These are phyloP conservation scores for Paraphoma chrysanthemicola DNA, from an alignment of 2,329 filamentous ascomycete genomes.

Conservation along the genomic window DNA sequence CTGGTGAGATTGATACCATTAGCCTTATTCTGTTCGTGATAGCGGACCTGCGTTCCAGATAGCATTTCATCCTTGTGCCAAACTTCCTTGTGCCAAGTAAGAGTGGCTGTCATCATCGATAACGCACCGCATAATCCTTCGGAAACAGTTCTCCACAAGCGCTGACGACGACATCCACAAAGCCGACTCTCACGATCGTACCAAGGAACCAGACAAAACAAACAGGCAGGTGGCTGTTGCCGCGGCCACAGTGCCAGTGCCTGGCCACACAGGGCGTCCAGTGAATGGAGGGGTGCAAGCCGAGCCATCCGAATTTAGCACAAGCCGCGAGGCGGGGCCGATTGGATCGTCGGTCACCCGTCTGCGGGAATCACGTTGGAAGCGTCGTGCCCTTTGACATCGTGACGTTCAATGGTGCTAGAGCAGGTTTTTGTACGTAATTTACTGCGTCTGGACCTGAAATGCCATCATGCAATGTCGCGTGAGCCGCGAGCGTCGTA, in stretches of 20 bases:
- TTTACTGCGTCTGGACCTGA: slow-evolving; percentile 14
- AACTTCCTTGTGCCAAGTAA: too few relatives aligned
- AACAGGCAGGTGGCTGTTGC: slow-evolving; percentile 27
- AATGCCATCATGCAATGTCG: slow-evolving; percentile 31
- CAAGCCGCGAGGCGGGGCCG: slow-evolving; percentile 20
- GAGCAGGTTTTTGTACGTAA: slow-evolving; percentile 31
- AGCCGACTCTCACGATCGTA: slow-evolving; percentile 5
- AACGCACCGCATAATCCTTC: not conserved
- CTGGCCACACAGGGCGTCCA: slow-evolving; percentile 12
- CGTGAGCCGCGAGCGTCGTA: slow-evolving; percentile 4
- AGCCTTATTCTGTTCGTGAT: not conserved
- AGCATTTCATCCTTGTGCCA: too few relatives aligned
- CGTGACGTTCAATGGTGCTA: slow-evolving; percentile 33
- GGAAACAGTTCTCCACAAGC: not conserved
- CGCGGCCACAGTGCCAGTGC: slow-evolving; percentile 2
- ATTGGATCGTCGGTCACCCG: slow-evolving; percentile 32
- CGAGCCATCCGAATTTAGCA: slow-evolving; percentile 27
- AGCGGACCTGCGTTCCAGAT: not conserved
- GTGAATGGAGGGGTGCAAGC: slow-evolving; percentile 17
- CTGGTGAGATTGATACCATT: not conserved
- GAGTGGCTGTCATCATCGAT: too few relatives aligned
- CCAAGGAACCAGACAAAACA: slow-evolving; percentile 15
- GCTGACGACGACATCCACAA: not conserved
- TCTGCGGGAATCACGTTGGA: too few relatives aligned
- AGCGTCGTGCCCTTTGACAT: slow-evolving; percentile 16